Percentiles rank a stretch among this genome's conserved stretches.
phyloP scores from a whole-genome alignment of 140 eudicot genomes.

The Senecio squalidus region DNA sequence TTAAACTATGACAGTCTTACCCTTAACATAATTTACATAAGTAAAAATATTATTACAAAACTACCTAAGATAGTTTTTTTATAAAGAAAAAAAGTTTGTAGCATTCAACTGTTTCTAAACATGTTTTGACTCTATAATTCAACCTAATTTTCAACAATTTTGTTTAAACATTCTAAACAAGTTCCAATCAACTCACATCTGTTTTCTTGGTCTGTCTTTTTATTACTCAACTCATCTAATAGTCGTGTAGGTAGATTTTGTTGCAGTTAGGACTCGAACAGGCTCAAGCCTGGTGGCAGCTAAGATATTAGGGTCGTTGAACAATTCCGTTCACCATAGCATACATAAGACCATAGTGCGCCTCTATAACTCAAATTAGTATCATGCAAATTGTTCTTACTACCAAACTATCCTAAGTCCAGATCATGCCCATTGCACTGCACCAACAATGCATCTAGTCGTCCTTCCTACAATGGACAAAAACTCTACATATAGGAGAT shows the following conservation, averaged over 20 bases:
- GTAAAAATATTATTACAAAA: too few relatives aligned
- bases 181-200: background rate
- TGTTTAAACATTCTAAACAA: background rate
- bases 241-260: background rate
- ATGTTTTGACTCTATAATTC: background rate
- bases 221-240: background rate
- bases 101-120: background rate
- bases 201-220: background rate
- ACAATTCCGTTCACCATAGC: conserved; percentile 6
- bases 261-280: background rate
- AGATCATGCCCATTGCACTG: conserved; percentile 23
- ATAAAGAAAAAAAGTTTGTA: too few relatives aligned
- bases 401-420: conserved; percentile 25
- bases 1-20: too few relatives aligned
- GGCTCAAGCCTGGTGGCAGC: background rate
- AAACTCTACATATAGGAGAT: conserved; percentile 11
- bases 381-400: conserved; percentile 33
- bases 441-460: conserved; percentile 20
- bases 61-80: too few relatives aligned
- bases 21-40: too few relatives aligned
- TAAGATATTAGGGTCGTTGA: conserved; percentile 12
- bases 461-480: background rate
- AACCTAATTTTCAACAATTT: background rate
- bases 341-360: conserved; percentile 6
- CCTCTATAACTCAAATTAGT: background rate